Percentiles rank a stretch among this genome's conserved stretches.
Conservation (phyloP, 1,284 basidiomycete genomes). For the Ceratobasidium sp. region DNA sequence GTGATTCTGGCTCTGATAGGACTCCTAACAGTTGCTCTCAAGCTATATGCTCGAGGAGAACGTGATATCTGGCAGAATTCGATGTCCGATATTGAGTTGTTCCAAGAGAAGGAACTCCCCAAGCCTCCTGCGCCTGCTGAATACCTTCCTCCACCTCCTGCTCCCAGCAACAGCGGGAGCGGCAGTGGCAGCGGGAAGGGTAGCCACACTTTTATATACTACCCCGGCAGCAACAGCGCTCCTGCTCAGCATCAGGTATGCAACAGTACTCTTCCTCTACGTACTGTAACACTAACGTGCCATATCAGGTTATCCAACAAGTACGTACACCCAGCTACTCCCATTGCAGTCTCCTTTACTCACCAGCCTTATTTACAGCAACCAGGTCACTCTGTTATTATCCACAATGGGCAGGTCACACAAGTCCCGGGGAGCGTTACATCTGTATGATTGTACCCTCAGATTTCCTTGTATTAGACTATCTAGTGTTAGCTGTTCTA, state of each 20-base stretch:
- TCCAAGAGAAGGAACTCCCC: constrained; percentile 58
- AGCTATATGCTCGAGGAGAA: constrained; percentile 63
- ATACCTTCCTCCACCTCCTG: not conserved
- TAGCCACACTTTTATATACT: constrained; percentile 38
- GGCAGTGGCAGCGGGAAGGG: constrained; percentile 11
- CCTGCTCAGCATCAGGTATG: constrained; percentile 33
- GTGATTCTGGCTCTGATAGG: constrained; percentile 64
- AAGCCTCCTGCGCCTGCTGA: not conserved
- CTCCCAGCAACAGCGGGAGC: constrained; percentile 16
- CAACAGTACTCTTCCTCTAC: not conserved
- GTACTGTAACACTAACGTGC: not conserved
- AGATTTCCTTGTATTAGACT: constrained; percentile 30
- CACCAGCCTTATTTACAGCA: constrained; percentile 57
- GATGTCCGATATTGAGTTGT: constrained; percentile 68
- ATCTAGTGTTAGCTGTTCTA: constrained; percentile 1
- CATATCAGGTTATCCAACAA: constrained; percentile 35
- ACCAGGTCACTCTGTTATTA: constrained; percentile 76
- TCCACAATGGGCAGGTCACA: constrained; percentile 75
- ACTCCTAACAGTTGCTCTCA: constrained; percentile 62
- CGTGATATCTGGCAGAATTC: constrained; percentile 66
- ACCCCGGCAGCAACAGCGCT: constrained; percentile 20
- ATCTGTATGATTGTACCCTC: constrained; percentile 47
- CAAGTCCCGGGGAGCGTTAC: constrained; percentile 68
- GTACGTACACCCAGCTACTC: not conserved
- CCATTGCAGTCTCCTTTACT: not conserved